phyloP scores from a whole-genome alignment of 371 early-diverging fungal genomes.

The Syncephalastrum monosporum region DNA sequence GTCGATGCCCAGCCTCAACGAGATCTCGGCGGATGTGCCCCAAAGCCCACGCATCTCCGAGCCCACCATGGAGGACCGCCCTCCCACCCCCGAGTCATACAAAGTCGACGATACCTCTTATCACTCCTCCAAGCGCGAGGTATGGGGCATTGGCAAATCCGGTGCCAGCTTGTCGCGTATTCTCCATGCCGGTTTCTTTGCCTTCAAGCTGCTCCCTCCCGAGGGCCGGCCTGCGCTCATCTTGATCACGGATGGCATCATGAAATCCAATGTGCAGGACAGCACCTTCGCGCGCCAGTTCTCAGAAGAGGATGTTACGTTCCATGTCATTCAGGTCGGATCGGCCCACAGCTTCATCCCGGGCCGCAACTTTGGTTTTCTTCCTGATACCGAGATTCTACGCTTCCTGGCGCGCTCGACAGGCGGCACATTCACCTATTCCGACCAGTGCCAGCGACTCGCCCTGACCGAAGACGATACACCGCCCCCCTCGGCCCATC shows the following conservation, averaged over 20 bases:
- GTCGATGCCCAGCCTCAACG: constrained; percentile 12
- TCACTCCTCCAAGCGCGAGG: constrained; percentile 45
- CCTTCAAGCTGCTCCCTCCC: constrained; percentile 69
- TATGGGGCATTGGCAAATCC: constrained; percentile 63
- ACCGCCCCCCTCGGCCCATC: no score
- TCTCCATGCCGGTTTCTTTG: constrained; percentile 72
- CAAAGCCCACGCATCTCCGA: no score
- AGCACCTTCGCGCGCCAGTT: constrained; percentile 54
- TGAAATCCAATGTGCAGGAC: constrained; percentile 64
- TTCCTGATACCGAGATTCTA: constrained; percentile 86
- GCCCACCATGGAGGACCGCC: no score
- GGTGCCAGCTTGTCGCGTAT: constrained; percentile 64
- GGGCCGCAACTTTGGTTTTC: constrained; percentile 82
- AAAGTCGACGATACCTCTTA: constrained; percentile 17
- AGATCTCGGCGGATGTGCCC: background rate
- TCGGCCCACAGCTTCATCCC: constrained; percentile 73
- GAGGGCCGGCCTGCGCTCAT: constrained; percentile 74
- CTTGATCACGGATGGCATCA: constrained; percentile 88
- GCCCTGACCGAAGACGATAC: no score
- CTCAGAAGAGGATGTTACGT: constrained; percentile 72
- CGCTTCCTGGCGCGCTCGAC: constrained; percentile 80
- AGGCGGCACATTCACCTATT: constrained; percentile 80
- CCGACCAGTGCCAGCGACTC: constrained; percentile 57
- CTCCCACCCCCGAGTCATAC: background rate
- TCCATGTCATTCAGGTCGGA: constrained; percentile 87